Conservation (phyloP, 2,329 filamentous ascomycete species). For the Aulographum hederae region DNA sequence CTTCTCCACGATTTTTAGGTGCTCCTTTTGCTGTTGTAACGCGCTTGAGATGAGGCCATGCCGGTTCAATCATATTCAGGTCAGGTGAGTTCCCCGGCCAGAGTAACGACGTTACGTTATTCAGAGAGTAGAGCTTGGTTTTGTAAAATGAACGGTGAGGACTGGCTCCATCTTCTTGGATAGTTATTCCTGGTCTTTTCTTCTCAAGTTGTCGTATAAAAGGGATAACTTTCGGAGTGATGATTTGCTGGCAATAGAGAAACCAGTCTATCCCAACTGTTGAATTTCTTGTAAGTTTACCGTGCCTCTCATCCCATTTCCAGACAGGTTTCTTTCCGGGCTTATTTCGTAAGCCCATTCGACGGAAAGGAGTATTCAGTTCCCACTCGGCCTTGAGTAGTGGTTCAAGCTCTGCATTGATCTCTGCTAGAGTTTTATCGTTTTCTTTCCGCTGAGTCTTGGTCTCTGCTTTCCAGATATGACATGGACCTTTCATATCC, state of each 20-base stretch:
- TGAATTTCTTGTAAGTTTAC: not conserved
- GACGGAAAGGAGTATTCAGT: not conserved
- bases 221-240: not conserved
- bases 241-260: not conserved
- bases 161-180: not conserved
- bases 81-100: conserved; percentile 1
- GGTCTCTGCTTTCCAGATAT: not conserved
- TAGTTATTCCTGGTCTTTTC: not conserved
- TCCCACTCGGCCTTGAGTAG: not conserved
- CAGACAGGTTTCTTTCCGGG: not conserved
- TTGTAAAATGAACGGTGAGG: not conserved
- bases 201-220: not conserved
- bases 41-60: not conserved
- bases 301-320: not conserved
- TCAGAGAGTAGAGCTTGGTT: not conserved
- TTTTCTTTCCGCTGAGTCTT: not conserved
- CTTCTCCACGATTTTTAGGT: not conserved
- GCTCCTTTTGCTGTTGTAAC: not conserved
- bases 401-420: not conserved
- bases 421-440: not conserved
- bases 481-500: not conserved
- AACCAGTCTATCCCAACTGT: not conserved
- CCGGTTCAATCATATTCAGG: conserved; percentile 1
- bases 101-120: not conserved
- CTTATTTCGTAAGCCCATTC: not conserved